Evolutionary conservation across 495 filamentous ascomycete genomes (phyloP).

Genomic region (Aspergillus indologenus): DNA sequence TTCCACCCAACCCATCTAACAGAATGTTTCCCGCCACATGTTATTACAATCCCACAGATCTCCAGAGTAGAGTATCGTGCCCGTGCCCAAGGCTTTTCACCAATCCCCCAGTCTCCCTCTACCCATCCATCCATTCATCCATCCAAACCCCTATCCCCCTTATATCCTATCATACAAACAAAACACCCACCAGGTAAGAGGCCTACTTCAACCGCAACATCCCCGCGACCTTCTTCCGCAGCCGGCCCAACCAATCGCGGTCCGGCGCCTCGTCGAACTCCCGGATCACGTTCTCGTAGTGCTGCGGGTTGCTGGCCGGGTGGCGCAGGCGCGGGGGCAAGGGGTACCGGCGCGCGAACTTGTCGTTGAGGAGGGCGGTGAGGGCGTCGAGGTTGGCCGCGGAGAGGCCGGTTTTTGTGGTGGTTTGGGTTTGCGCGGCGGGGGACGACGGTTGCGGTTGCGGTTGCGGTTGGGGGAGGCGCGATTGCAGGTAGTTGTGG

Average conservation of each 20-base stretch:
- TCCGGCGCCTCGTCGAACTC: conserved; percentile 71
- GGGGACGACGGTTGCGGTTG: background rate
- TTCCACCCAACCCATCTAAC: too few relatives aligned
- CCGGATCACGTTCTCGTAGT: conserved; percentile 69
- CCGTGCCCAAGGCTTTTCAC: too few relatives aligned
- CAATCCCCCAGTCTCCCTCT: background rate
- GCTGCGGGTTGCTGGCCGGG: conserved; percentile 70
- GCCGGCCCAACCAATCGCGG: conserved; percentile 54
- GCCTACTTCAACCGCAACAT: conserved; percentile 55
- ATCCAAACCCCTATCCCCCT: too few relatives aligned
- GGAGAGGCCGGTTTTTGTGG: conserved; percentile 27
- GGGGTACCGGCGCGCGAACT: conserved; percentile 68
- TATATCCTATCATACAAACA: too few relatives aligned
- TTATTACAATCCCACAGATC: conserved; percentile 3
- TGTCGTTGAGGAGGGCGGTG: conserved; percentile 69
- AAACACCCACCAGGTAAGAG: too few relatives aligned
- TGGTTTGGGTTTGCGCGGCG: background rate
- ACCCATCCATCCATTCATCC: background rate
- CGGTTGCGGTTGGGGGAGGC: conserved; percentile 42
- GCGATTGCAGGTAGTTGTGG: conserved; percentile 62
- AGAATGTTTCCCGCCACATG: background rate
- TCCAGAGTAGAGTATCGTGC: background rate
- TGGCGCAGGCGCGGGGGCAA: conserved; percentile 56
- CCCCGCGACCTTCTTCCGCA: conserved; percentile 60
- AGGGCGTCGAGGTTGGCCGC: conserved; percentile 68